phyloP scores from a whole-genome alignment of 176 grass and related monocot genomes.

The Raddia guianensis region DNA sequence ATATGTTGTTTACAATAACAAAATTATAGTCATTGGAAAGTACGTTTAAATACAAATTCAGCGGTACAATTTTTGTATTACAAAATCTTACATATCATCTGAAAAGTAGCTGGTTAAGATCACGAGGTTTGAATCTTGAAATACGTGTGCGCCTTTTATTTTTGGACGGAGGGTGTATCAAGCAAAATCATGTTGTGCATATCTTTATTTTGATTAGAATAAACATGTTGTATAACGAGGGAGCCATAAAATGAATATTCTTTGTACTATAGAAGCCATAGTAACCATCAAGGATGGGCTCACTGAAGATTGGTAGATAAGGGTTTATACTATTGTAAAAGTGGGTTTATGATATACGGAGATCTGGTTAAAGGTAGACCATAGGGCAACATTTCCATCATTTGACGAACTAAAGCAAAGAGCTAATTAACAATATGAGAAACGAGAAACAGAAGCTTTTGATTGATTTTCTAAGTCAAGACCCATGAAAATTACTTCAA shows the following conservation, averaged over 20 bases:
- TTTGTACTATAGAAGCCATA: background rate
- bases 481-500: background rate
- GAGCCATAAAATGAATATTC: background rate
- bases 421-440: background rate
- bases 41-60: too few species aligned
- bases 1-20: too few species aligned
- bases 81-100: too few species aligned
- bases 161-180: background rate
- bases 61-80: too few species aligned
- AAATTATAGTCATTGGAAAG: too few species aligned
- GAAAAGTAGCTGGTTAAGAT: too few species aligned
- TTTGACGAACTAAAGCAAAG: background rate
- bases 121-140: too few species aligned
- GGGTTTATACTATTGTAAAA: background rate
- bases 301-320: background rate
- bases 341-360: background rate
- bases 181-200: background rate
- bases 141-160: too few species aligned
- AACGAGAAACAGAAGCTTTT: background rate
- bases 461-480: background rate
- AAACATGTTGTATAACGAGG: background rate
- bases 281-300: background rate
- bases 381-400: background rate
- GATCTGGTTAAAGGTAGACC: background rate
- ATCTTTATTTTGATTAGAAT: background rate